A percentile compares a stretch with the other conserved stretches of the same genome.
Conservation (phyloP, 495 filamentous ascomycete genomes). For the Cairneyella variabilis region DNA sequence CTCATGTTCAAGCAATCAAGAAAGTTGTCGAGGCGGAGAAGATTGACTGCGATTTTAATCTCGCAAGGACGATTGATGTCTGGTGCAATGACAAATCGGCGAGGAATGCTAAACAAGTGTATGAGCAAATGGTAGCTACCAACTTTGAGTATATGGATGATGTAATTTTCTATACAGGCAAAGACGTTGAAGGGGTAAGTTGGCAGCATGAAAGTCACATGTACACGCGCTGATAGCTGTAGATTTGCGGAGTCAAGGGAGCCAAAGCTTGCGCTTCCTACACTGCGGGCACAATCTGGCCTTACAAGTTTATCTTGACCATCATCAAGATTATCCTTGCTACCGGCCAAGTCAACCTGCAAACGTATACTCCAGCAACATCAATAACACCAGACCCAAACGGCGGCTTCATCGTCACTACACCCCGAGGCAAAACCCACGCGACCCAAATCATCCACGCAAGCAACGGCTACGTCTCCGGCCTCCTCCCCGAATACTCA, state of each 20-base stretch:
- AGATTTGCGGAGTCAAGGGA: no score
- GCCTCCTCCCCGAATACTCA: constrained; percentile 41
- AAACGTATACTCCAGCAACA: constrained; percentile 30
- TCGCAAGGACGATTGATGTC: constrained; percentile 36
- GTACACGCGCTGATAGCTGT: no score
- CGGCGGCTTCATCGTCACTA: constrained; percentile 13
- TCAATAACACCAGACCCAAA: constrained; percentile 8
- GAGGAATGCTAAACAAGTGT: constrained; percentile 27
- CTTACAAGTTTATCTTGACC: constrained; percentile 30
- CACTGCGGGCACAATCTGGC: constrained; percentile 34
- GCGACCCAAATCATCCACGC: constrained; percentile 43
- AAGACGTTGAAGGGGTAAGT: background rate
- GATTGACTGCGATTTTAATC: constrained; percentile 31
- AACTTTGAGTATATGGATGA: constrained; percentile 1
- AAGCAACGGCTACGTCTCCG: constrained; percentile 43
- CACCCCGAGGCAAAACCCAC: constrained; percentile 32
- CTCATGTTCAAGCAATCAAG: constrained; percentile 10
- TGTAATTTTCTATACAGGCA: background rate
- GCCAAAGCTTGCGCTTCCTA: background rate
- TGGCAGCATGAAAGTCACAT: no score
- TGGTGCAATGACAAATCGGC: constrained; percentile 26
- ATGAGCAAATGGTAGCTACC: constrained; percentile 26
- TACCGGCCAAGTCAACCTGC: constrained; percentile 22
- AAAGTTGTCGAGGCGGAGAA: constrained; percentile 11
- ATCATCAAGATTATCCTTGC: background rate